Evolutionary conservation across 495 filamentous ascomycete species (phyloP).

Genomic region (Penicillium soppii): DNA sequence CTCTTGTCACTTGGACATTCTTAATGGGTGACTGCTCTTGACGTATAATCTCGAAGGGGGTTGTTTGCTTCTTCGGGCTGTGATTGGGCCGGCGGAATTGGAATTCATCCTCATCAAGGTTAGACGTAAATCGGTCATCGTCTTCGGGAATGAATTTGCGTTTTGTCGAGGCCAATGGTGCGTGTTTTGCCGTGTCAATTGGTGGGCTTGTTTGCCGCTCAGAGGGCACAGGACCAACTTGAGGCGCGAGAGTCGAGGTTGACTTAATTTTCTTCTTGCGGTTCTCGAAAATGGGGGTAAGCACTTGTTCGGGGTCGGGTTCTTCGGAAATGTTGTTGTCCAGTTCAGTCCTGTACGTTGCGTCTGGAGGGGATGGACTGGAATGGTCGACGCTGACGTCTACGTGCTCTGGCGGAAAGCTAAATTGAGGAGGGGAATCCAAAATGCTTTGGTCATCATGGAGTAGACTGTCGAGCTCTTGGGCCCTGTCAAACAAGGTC

Average conservation of each 20-base stretch:
- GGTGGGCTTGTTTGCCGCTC: not conserved
- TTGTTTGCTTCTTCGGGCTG: constrained; percentile 11
- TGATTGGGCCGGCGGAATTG: constrained; percentile 41
- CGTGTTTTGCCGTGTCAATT: not conserved
- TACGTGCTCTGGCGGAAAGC: constrained; percentile 52
- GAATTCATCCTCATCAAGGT: constrained; percentile 44
- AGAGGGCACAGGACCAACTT: not conserved
- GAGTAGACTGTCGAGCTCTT: constrained; percentile 45
- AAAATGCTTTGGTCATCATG: constrained; percentile 46
- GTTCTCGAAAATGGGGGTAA: constrained; percentile 38
- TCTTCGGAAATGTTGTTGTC: not conserved
- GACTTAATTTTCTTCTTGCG: constrained; percentile 44
- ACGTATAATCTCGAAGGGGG: constrained; percentile 5
- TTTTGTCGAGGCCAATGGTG: constrained; percentile 59
- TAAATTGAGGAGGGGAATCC: constrained; percentile 66
- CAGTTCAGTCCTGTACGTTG: constrained; percentile 1
- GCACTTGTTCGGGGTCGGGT: constrained; percentile 12
- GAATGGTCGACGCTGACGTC: constrained; percentile 63
- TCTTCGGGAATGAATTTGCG: constrained; percentile 62
- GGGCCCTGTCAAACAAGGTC: constrained; percentile 27
- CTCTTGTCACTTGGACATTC: constrained; percentile 19
- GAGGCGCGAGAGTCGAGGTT: not conserved
- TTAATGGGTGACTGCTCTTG: constrained; percentile 18
- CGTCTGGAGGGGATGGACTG: constrained; percentile 23
- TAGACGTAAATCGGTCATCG: constrained; percentile 29